Base-by-base conservation (phyloP, 352 stramenopile genomes). In the Phytopythium oedochilum region DNA sequence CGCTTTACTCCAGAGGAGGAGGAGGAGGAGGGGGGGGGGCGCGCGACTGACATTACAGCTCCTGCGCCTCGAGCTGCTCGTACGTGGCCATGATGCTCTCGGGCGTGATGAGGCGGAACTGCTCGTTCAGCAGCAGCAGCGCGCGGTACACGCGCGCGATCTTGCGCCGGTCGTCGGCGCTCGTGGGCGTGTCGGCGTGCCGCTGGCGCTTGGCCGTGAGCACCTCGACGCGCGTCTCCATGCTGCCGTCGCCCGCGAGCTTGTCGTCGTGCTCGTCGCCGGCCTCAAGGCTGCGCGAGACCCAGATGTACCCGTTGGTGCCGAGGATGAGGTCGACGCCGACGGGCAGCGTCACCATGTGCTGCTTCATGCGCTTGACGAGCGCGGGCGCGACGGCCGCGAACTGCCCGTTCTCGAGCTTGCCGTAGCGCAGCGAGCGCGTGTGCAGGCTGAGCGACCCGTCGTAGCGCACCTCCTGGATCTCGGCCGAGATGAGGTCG, bases 241-340 rank as follows among this genome's bases (percentile, higher is more conserved):
- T 87, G 50, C 51, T 97, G 44, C 74, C 79, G 9, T 28, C 44
- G 0, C 60, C 60, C 38, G 66, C 77, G 38, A 64, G 64, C 8
- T 84, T 75, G 23, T 78, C 68, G 35, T 79, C 63, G 22, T 80
- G 64, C 17, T 71, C 75, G 53, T 69, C 68, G 12, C 88, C 56
- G n/a, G 69, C 65, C n/a, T 55, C 49, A 56, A 97, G 78, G 49
- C 71, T 89, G 50, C 93, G 73, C 63, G 96, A 88, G 60, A 99
- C 93, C 95, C 96, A 99, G 60, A 98, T 88, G 57, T 90, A 91
- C 7, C 96, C 96, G 69, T 99, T 99, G 34, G 86, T 94, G 43
- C 96, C 96, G 18, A 98, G 76, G 34, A 98, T 94, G 39, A 98
- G 74, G 59, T 97, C 91, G 18, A 98, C 75, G 15, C 82, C 81